Evolutionary conservation across 2,329 filamentous ascomycete genomes (phyloP).

Genomic region (Chaetothyriales sp.): DNA sequence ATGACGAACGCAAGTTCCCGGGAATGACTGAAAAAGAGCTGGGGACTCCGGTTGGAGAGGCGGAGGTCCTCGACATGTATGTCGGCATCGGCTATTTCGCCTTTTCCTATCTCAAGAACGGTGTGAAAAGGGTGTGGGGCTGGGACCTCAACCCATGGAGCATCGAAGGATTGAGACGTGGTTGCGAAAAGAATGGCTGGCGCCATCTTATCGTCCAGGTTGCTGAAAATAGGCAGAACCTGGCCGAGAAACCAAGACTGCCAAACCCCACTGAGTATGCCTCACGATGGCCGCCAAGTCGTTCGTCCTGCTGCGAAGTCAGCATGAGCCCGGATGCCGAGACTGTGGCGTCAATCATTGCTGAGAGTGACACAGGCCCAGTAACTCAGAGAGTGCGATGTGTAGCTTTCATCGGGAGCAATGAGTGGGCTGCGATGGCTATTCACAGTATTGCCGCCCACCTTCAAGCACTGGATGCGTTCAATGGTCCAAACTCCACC

Average conservation of each 20-base stretch:
- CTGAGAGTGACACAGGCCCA: not conserved
- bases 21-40: slow-evolving; percentile 16
- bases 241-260: slow-evolving; percentile 2
- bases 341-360: not conserved
- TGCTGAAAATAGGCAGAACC: slow-evolving; percentile 23
- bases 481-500: not conserved
- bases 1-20: slow-evolving; percentile 15
- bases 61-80: slow-evolving; percentile 60
- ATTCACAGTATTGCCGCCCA: slow-evolving; percentile 21
- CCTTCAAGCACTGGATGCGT: not conserved
- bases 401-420: slow-evolving; percentile 57
- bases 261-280: too few relatives aligned
- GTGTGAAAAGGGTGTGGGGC: slow-evolving; percentile 56
- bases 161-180: slow-evolving; percentile 66
- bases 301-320: not conserved
- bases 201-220: slow-evolving; percentile 40
- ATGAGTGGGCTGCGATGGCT: slow-evolving; percentile 38
- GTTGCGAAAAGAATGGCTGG: slow-evolving; percentile 59
- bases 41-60: slow-evolving; percentile 18
- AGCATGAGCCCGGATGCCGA: not conserved
- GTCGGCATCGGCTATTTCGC: slow-evolving; percentile 90
- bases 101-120: slow-evolving; percentile 64
- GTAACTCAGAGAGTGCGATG: slow-evolving; percentile 37
- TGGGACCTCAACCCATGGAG: slow-evolving; percentile 90
- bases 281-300: not conserved